Evolutionary conservation across 768 basidiomycete species (phyloP).

Genomic region (Mycena rebaudengoi): DNA sequence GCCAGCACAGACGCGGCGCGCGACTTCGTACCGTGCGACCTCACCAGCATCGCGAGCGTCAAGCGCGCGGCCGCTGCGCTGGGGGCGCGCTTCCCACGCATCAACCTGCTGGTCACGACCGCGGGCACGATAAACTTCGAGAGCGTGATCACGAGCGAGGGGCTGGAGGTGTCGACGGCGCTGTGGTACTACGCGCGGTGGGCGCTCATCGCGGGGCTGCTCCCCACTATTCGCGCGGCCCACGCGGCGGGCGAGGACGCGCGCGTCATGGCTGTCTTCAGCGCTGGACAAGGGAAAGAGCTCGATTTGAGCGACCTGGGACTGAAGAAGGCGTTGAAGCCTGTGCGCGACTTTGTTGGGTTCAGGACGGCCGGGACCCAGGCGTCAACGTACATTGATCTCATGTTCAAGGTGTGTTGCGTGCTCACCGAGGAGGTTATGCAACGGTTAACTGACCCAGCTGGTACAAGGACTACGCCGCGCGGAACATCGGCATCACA

Average conservation of each 20-base stretch:
- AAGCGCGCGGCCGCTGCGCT: constrained; percentile 25
- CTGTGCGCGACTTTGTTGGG: constrained; percentile 5
- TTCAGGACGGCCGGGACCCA: constrained; percentile 1
- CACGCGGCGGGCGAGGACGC: constrained; percentile 45
- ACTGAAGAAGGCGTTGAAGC: constrained; percentile 30
- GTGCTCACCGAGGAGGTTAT: constrained; percentile 8
- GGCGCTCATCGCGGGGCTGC: constrained; percentile 45
- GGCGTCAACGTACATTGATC: constrained; percentile 9
- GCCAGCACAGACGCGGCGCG: background rate
- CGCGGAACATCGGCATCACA: constrained; percentile 2
- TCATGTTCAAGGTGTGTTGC: constrained; percentile 13
- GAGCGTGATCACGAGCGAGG: constrained; percentile 27
- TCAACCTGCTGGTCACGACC: constrained; percentile 46
- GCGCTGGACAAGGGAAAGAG: constrained; percentile 36
- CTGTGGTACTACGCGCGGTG: constrained; percentile 47
- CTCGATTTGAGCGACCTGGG: constrained; percentile 39
- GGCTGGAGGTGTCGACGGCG: constrained; percentile 44
- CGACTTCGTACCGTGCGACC: constrained; percentile 21
- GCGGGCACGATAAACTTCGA: constrained; percentile 34
- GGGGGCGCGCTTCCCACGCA: constrained; percentile 34
- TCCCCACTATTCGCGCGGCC: constrained; percentile 41
- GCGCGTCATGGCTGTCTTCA: constrained; percentile 42
- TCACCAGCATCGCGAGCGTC: constrained; percentile 17
- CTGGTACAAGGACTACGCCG: constrained; percentile 5
- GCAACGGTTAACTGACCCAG: background rate